phyloP scores from a whole-genome alignment of 73 alveolate species.

The Tetrahymena borealis region DNA sequence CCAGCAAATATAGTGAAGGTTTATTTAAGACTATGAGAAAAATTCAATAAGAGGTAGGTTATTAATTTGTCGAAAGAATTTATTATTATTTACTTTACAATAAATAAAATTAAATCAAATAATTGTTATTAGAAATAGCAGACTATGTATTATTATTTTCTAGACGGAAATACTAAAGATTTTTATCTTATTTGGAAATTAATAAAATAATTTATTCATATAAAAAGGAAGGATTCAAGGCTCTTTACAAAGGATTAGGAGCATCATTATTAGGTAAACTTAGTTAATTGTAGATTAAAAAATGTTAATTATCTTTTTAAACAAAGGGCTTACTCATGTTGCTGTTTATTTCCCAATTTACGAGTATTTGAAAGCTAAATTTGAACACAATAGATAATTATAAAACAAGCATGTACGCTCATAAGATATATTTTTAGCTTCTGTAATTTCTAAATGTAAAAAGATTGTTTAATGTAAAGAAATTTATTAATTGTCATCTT shows the following conservation, averaged over 20 bases:
- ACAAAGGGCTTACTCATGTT: conserved; percentile 28
- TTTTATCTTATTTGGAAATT: background rate
- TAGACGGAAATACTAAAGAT: too few species aligned
- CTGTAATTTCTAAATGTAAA: conserved; percentile 31
- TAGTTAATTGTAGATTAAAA: too few species aligned
- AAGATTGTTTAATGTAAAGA: background rate
- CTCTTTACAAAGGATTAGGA: conserved; percentile 32
- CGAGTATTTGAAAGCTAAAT: conserved; percentile 16
- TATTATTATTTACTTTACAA: background rate
- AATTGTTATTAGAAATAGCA: background rate
- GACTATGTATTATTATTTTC: background rate
- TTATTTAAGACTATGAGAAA: background rate
- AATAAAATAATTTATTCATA: too few species aligned
- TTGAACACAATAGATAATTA: background rate
- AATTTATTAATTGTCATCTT: background rate
- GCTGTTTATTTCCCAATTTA: conserved; percentile 39
- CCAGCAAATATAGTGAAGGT: background rate
- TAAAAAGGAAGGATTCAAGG: conserved; percentile 27
- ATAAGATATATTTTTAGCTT: conserved; percentile 19
- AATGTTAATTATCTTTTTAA: background rate
- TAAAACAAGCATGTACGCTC: background rate
- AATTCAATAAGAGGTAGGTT: conserved; percentile 15
- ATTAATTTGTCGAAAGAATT: background rate
- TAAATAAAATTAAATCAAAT: background rate
- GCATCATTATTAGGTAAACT: conserved; percentile 13